These are phyloP conservation scores for Diplocarpon rosae DNA, from an alignment of 2,329 filamentous ascomycete genomes.

Conservation along the genomic window DNA sequence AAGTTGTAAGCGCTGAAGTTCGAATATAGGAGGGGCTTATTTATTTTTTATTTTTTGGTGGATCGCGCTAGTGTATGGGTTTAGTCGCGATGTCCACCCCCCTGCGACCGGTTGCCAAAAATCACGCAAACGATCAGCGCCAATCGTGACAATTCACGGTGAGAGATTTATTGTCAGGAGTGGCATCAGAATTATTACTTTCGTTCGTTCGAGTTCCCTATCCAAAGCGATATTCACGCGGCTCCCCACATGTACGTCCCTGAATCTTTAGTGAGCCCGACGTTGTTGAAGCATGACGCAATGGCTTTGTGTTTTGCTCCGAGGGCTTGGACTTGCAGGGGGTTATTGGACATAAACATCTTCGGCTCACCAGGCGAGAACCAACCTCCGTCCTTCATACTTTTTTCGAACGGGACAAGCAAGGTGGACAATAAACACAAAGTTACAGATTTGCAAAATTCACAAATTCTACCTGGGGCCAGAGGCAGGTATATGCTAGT, in stretches of 20 bases:
- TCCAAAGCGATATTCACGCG: too few species aligned
- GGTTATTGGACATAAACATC: too few species aligned
- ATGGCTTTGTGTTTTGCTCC: constrained; percentile 1
- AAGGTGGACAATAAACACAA: too few species aligned
- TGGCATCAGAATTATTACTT: not conserved
- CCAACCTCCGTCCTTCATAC: too few species aligned
- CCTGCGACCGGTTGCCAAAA: not conserved
- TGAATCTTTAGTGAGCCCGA: not conserved
- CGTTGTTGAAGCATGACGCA: constrained; percentile 1
- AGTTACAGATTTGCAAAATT: too few species aligned
- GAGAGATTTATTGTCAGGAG: constrained; percentile 1
- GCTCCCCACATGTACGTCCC: too few species aligned
- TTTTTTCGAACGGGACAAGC: too few species aligned
- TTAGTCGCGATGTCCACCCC: not conserved
- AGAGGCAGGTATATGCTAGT: too few species aligned
- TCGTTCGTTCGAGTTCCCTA: not conserved
- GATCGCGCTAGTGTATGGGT: not conserved
- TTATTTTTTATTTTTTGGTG: not conserved
- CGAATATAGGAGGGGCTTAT: not conserved
- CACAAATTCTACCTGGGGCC: too few species aligned
- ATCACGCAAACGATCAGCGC: not conserved
- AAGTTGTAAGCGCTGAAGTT: not conserved
- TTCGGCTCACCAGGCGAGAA: too few species aligned
- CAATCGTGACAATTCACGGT: not conserved
- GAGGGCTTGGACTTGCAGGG: too few species aligned